Evolutionary conservation across 169 alveolate species (phyloP), one percentile per base, ranked within the genome.

Genomic region (Theileria orientalis): DNA sequence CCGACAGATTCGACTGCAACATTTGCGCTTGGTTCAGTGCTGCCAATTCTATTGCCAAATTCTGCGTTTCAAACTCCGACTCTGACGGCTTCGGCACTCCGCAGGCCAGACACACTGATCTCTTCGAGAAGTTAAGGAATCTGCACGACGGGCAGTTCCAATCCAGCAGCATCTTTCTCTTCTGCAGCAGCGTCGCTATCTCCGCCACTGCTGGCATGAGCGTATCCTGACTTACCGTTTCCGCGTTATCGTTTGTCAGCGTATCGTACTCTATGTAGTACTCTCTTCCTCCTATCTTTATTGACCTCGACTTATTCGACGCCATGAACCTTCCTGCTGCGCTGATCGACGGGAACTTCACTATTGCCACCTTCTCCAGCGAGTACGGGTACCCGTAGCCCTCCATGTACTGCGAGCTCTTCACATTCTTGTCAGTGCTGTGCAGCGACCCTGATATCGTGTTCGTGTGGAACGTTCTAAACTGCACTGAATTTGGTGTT

Each of bases 101-200:
- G 44, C 89, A 82, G 21, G 67, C 61, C 27, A 82, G 25, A 44
- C 89, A 82, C 33, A 41, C 73, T 0, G 61, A 0, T 33, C 94
- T 42, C 54, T 85, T 44, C 5, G 94, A 82, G 29, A 85, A 89
- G 47, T 89, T 89, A n/a, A 89, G 44, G 51, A 85, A 89, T 32
- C 86, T 78, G 76, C 94, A 89, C 32, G 70, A 51, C 1, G 94
- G 86, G 64, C 94, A 89, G 29, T 62, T 73, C 94, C 94, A 89
- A 54, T 89, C 94, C 56, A 67, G 37, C 16, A 66, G n/a, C 66
- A 52, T 40, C 32, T 59, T 67, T 40, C 59, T n/a, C 51, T 54
- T 23, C 19, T 74, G 76, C 27, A 75, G 27, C 40, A 71, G 23
- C 2, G 61, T 51, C 27, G 67, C 71, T 3, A 67, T 54, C 59